phyloP scores from a whole-genome alignment of 225 moss, liverwort and hornwort species.

The Bryum argenteum region DNA sequence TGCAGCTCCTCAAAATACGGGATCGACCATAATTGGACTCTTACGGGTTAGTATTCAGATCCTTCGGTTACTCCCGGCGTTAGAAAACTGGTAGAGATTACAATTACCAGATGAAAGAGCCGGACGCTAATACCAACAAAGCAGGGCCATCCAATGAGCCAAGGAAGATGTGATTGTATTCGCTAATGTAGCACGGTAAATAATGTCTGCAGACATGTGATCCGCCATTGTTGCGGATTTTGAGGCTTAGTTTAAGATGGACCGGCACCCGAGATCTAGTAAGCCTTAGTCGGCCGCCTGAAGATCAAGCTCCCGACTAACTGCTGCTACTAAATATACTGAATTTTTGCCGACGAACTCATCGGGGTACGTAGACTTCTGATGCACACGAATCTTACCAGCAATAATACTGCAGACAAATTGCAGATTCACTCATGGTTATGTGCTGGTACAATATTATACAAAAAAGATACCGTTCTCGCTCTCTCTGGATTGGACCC shows the following conservation, averaged over 20 bases:
- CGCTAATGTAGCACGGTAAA: neutral
- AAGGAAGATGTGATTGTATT: too few species aligned
- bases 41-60: too few species aligned
- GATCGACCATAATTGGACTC: too few species aligned
- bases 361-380: neutral
- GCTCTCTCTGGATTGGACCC: too few species aligned
- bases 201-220: neutral
- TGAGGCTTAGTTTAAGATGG: too few species aligned
- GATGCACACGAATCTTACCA: neutral
- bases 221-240: neutral
- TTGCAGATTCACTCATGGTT: neutral
- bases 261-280: neutral
- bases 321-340: neutral
- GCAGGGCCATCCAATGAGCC: neutral
- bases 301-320: neutral
- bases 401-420: neutral
- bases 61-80: too few species aligned
- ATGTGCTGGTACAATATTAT: neutral
- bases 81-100: too few species aligned
- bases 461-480: neutral
- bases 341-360: neutral
- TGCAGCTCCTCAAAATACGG: too few species aligned
- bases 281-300: neutral
- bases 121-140: neutral
- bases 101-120: too few species aligned